phyloP scores from a whole-genome alignment of 2,329 filamentous ascomycete species.

The Sporothrix dimorphospora region DNA sequence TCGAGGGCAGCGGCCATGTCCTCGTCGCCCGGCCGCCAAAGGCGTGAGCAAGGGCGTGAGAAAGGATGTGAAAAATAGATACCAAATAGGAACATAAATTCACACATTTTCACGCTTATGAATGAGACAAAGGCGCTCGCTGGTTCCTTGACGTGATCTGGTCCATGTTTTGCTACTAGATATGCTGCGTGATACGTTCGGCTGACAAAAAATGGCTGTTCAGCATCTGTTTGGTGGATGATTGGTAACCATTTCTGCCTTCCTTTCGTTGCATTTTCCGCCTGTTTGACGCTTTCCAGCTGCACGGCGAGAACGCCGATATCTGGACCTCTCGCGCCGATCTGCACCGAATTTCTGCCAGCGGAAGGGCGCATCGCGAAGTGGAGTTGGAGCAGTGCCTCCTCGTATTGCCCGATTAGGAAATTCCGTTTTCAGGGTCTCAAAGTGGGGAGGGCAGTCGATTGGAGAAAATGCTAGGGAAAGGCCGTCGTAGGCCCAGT shows the following conservation, averaged over 20 bases:
- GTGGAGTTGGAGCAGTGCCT: not conserved
- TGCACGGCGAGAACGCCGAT: not conserved
- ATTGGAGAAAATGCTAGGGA: not conserved
- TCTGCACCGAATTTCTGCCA: not conserved
- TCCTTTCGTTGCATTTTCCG: not conserved
- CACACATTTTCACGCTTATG: not conserved
- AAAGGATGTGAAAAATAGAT: not conserved
- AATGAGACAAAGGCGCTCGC: no score
- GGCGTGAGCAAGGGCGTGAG: no score
- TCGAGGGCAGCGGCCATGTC: not conserved
- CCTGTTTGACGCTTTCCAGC: not conserved
- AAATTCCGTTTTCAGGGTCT: conserved; percentile 1
- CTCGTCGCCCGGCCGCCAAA: not conserved
- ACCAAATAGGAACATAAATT: not conserved
- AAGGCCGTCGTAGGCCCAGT: not conserved
- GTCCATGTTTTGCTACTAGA: not conserved
- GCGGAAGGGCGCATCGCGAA: not conserved
- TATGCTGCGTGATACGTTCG: not conserved
- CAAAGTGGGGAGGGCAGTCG: not conserved
- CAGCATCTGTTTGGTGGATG: conserved; percentile 1
- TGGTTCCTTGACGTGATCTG: not conserved
- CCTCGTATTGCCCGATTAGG: conserved; percentile 1
- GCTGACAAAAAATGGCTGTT: not conserved
- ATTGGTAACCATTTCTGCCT: not conserved
- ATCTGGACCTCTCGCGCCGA: not conserved